Base-by-base conservation (phyloP, 768 basidiomycete species). In the Termitomyces sp. region DNA sequence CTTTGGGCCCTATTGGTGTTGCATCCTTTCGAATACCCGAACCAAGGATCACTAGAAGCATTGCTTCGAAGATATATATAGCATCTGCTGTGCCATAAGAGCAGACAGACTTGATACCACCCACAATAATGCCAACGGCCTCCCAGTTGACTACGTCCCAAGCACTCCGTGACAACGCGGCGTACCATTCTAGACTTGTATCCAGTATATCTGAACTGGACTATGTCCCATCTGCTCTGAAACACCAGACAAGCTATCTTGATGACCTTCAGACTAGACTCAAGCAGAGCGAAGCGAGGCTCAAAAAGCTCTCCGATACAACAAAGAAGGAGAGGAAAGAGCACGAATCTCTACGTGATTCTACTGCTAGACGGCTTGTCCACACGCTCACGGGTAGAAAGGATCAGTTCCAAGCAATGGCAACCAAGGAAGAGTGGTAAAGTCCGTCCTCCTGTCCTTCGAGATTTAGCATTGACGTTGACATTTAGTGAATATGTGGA, bases 291-390 rank as follows among this genome's bases (percentile, higher is more conserved):
- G 61, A 67, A 34, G 61, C 62, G 51, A 69, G 56, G 55, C 60
- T 78, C 27, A 61, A 62, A 46, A 62, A 61, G 26, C 66, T 78
- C 20, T 66, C 66, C 13, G 67, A 69, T 55, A 73, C 71, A 58
- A 80, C 79, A 18, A 76, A 69, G 61, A 80, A 79, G 59, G 77
- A 79, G 62, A 60, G 76, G 51, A 76, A 76, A 63, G 78, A 76
- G 55, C 76, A 81, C 62, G 72, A 75, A 55, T 60, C 65, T 16
- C 56, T 79, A 47, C 66, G 76, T 20, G 74, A 80, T 56, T 76
- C 78, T 22, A 75, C 75, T 7, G 65, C 74, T 14, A 63, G 72
- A 37, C 63, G 74, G 57, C 65, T 79, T 14, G 74, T 77, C 0
- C 72, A 75, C 51, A 76, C 71, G 62, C 52, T 80, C 16, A 67